phyloP scores from a whole-genome alignment of 768 basidiomycete genomes.

The Suillus discolor region DNA sequence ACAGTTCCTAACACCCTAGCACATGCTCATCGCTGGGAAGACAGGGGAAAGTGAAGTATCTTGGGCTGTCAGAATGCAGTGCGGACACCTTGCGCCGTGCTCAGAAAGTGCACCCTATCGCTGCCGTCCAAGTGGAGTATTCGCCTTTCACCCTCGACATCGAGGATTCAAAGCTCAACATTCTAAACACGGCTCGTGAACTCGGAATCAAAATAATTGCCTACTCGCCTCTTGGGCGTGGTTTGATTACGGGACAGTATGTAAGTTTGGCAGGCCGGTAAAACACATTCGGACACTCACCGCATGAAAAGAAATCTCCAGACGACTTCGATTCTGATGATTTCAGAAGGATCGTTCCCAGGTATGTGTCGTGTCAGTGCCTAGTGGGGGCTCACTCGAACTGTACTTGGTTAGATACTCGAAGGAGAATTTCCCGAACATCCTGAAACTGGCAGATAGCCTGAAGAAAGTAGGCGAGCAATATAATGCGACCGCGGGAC shows the following conservation, averaged over 20 bases:
- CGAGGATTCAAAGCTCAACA: constrained; percentile 43
- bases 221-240: constrained; percentile 56
- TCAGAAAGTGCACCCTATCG: constrained; percentile 50
- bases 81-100: constrained; percentile 50
- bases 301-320: constrained; percentile 27
- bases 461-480: constrained; percentile 35
- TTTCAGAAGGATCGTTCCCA: constrained; percentile 25
- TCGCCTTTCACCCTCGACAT: constrained; percentile 52
- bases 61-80: constrained; percentile 57
- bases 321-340: constrained; percentile 35
- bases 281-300: constrained; percentile 1
- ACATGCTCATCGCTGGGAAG: constrained; percentile 31
- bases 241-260: constrained; percentile 49
- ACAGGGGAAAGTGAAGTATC: constrained; percentile 49
- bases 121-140: constrained; percentile 54
- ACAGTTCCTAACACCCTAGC: not conserved
- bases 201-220: constrained; percentile 53
- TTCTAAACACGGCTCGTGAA: constrained; percentile 48
- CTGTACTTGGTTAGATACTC: constrained; percentile 31
- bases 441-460: constrained; percentile 39
- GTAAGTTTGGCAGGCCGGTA: constrained; percentile 25
- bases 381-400: constrained; percentile 32
- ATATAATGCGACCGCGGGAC: constrained; percentile 39
- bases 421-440: constrained; percentile 47
- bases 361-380: constrained; percentile 31